Evolutionary conservation across 129 eudicot genomes (phyloP), one percentile per base, ranked within the genome.

Genomic region (Erigeron canadensis): DNA sequence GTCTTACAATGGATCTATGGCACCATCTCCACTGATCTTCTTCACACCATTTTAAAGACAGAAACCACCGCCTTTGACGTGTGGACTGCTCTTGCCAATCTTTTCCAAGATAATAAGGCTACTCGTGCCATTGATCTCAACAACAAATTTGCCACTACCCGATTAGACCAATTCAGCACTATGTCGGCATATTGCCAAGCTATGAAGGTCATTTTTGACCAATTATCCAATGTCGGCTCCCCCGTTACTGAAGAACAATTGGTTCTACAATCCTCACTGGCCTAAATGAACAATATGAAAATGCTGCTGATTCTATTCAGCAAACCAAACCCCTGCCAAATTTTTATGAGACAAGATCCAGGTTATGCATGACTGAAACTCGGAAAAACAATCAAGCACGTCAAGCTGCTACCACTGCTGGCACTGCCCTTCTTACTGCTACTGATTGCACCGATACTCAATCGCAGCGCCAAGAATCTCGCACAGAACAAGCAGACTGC

Each of bases 1-100:
- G 66, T 61, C 11, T 28, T 63, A 22, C 69, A 63, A 16, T 63
- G 69, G 51, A 63, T 63, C 28, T 63, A 63, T 41, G 50, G 69
- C 50, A 63, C 69, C 8, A 63, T 63, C 23, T 39, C 69, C 34
- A 40, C 48, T 7, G 50, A 17, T 47, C 68, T 63, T 40, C 68
- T 63, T 13, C 13, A 63, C 6, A 63, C 68, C 7, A 7, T 63
- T 5, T 13, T 63, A 3, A 7, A 63, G 39, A 13, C 15, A 7
- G 16, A n/a, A 13, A 40, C 68, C 47, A 63, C 68, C 47, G 57
- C 57, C 4, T 50, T 10, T n/a, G 57, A n/a, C 6, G 57, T 19
- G 4, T 50, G 57, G 57, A 50, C 15, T 5, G 19, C 57, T 19
- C 5, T 50, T 7, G 21, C 13, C 1, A 50, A 50, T 50, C 17